phyloP scores from a whole-genome alignment of 495 filamentous ascomycete species.

The Penicillium roqueforti region DNA sequence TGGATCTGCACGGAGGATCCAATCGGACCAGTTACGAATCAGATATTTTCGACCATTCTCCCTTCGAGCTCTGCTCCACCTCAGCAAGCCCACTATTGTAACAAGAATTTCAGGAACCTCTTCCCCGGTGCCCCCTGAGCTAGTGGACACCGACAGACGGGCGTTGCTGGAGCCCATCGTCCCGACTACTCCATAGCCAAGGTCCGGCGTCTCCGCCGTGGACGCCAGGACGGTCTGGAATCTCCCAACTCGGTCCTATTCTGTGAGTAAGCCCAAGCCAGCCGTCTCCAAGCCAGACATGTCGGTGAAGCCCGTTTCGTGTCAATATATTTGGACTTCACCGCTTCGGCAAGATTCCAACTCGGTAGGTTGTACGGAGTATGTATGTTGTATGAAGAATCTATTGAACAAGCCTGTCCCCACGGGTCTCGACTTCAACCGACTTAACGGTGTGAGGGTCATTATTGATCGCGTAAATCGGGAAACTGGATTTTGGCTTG shows the following conservation, averaged over 20 bases:
- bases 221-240: constrained; percentile 26
- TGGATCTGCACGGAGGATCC: constrained; percentile 27
- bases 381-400: too few relatives aligned
- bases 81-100: constrained; percentile 12
- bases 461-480: not conserved
- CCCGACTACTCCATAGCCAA: constrained; percentile 25
- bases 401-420: not conserved
- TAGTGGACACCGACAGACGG: constrained; percentile 24
- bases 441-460: constrained; percentile 1
- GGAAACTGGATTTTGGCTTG: not conserved
- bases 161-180: constrained; percentile 21
- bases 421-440: constrained; percentile 7
- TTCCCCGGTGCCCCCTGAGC: constrained; percentile 33
- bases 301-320: constrained; percentile 10
- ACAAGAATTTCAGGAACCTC: constrained; percentile 25
- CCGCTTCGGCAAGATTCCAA: constrained; percentile 19
- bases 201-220: constrained; percentile 5
- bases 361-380: too few relatives aligned
- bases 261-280: not conserved
- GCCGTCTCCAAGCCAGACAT: constrained; percentile 8
- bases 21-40: constrained; percentile 20
- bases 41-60: constrained; percentile 5
- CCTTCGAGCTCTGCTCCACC: constrained; percentile 10
- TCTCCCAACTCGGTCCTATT: constrained; percentile 7
- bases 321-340: constrained; percentile 13